A percentile compares a stretch with the other conserved stretches of the same genome.
Conservation (phyloP, 306 rosid genomes). For the Cucurbita maxima region DNA sequence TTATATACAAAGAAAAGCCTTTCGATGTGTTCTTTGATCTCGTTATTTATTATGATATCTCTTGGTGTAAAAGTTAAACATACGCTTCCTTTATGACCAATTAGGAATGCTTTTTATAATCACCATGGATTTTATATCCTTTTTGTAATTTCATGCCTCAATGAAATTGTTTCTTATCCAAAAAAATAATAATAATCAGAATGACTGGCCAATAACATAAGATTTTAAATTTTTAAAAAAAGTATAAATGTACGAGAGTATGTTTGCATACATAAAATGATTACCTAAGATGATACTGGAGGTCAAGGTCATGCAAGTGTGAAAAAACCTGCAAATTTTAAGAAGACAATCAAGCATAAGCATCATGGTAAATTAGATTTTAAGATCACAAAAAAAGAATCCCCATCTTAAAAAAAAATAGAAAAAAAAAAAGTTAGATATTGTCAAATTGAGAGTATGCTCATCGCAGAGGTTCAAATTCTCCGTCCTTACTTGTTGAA, state of each 20-base stretch:
- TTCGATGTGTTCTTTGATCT: no score
- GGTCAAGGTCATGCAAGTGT: conserved; percentile 95
- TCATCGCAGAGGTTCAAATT: no score
- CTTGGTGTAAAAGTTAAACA: no score
- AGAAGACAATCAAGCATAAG: background rate
- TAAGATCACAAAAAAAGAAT: background rate
- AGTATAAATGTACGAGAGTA: background rate
- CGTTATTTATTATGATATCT: no score
- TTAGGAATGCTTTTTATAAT: no score
- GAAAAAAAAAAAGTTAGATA: background rate
- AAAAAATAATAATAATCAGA: background rate
- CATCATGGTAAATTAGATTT: background rate
- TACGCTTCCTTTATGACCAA: no score
- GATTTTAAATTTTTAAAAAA: background rate
- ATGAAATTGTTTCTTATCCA: no score
- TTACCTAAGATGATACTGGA: conserved; percentile 87
- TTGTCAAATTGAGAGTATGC: no score
- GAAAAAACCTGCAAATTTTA: conserved; percentile 51
- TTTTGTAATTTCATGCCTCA: no score
- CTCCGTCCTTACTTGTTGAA: no score
- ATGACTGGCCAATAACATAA: background rate
- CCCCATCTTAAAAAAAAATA: background rate
- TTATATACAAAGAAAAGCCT: no score
- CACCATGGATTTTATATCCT: no score
- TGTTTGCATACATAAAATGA: background rate